Evolutionary conservation across 148 eudicot species (phyloP), one percentile per base, ranked within the genome.

Genomic region (Cornus florida): DNA sequence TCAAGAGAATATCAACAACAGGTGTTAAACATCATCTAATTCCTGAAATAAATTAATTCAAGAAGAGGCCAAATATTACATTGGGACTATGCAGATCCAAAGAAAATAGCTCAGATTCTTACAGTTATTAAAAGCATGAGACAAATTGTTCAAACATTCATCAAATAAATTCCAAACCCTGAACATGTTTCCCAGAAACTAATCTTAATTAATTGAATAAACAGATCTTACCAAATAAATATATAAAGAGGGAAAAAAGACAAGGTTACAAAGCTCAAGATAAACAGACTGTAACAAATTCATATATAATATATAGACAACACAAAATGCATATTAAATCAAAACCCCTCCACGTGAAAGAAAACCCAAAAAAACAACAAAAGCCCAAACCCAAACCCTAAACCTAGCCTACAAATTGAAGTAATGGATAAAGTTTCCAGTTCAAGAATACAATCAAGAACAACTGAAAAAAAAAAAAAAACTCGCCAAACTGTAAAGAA

Each of bases 341-440:
- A 59, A 41, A 78, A 71, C 4, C 80, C 33, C 64, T 4, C 3
- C 38, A 35, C 38, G 3, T 33, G 13, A 8, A 69, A 10, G 39
- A 69, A 28, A 24, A 9, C 66, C 66, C 2, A 60, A 17, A 0
- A 57, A 3, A n/a, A 2, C 5, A 60, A n/a, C 6, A 67, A 66
- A 20, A 14, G 24, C 13, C n/a, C n/a, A n/a, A n/a, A n/a, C 46
- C 68, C 22, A 65, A 73, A 79, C 72, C 82, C 73, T 73, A 73
- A 32, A n/a, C 50, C 67, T 43, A 56, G 23, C 19, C 10, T 9
- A 67, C 67, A 60, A 38, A 56, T 53, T 68, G 77, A 74, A 33
- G 59, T 56, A 48, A 33, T 8, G 6, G 6, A 79, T 20, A 10
- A 53, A 14, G 31, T 6, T 38, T 10, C 19, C 32, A 80, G n/a